Conservation (phyloP, 805 yeast species). For the Yarrowia deformans region DNA sequence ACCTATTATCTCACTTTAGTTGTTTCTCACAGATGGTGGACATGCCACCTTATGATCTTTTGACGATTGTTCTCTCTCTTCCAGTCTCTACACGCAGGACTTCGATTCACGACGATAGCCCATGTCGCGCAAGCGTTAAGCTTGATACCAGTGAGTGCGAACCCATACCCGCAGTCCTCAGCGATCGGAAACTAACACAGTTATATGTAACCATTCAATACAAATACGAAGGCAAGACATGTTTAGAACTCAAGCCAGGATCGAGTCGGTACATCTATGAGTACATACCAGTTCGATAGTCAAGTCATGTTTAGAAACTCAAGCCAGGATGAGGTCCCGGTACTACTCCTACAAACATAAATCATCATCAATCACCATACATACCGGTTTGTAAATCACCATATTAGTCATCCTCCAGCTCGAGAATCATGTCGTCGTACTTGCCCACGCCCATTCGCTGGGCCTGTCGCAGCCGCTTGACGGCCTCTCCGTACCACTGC, state of each 20-base stretch:
- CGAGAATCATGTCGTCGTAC: slow-evolving; percentile 51
- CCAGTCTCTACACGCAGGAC: slow-evolving; percentile 23
- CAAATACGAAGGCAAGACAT: too few species aligned
- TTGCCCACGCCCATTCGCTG: slow-evolving; percentile 51
- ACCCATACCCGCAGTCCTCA: neutral
- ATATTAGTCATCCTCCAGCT: slow-evolving; percentile 45
- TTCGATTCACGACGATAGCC: slow-evolving; percentile 29
- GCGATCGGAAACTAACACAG: neutral
- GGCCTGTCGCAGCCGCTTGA: slow-evolving; percentile 69
- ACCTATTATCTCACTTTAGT: slow-evolving; percentile 3
- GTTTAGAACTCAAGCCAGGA: too few species aligned
- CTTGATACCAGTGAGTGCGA: slow-evolving; percentile 10
- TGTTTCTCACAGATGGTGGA: slow-evolving; percentile 3
- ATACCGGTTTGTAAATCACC: too few species aligned
- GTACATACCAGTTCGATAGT: too few species aligned
- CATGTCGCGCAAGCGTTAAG: slow-evolving; percentile 15
- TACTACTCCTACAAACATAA: too few species aligned
- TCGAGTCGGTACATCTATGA: too few species aligned
- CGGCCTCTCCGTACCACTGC: slow-evolving; percentile 70
- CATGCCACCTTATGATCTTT: slow-evolving; percentile 1
- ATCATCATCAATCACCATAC: too few species aligned
- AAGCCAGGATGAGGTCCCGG: too few species aligned
- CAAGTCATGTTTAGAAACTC: too few species aligned
- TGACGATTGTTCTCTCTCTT: neutral
- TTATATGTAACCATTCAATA: too few species aligned